phyloP scores from a whole-genome alignment of 2,329 filamentous ascomycete genomes.

The Bisporella sp. region DNA sequence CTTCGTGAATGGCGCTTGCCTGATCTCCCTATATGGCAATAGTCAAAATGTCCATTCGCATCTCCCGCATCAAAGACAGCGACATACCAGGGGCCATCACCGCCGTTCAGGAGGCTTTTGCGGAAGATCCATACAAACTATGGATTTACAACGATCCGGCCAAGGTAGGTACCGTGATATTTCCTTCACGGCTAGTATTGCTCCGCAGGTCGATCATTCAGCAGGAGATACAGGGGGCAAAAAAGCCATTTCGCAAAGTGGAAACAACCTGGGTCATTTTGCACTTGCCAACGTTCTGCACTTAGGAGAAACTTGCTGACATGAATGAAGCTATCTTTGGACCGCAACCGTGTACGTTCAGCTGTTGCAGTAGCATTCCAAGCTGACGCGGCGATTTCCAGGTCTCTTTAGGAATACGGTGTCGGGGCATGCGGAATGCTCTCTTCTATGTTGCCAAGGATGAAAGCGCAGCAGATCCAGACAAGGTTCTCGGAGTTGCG shows the following conservation, averaged over 20 bases:
- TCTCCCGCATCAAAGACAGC: slow-evolving; percentile 45
- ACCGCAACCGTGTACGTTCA: slow-evolving; percentile 4
- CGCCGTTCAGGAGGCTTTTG: slow-evolving; percentile 60
- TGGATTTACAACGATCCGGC: slow-evolving; percentile 56
- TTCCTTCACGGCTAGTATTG: no score
- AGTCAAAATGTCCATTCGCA: slow-evolving; percentile 41
- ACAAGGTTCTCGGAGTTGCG: slow-evolving; percentile 58
- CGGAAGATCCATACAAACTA: slow-evolving; percentile 57
- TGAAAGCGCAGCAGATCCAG: slow-evolving; percentile 29
- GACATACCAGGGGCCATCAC: slow-evolving; percentile 59
- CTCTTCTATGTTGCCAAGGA: slow-evolving; percentile 66
- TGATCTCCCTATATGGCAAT: neutral
- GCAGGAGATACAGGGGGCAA: no score
- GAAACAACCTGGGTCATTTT: no score
- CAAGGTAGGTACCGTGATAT: slow-evolving; percentile 36
- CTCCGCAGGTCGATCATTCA: no score
- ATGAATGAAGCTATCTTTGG: slow-evolving; percentile 5
- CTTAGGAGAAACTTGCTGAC: slow-evolving; percentile 5
- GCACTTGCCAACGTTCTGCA: no score
- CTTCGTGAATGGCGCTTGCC: neutral
- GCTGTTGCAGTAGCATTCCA: no score
- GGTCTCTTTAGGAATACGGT: slow-evolving; percentile 44
- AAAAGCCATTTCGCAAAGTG: no score
- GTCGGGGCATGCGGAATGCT: slow-evolving; percentile 61
- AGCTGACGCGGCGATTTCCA: neutral